Evolutionary conservation across 2,329 filamentous ascomycete genomes (phyloP), one percentile per base, ranked within the genome.

Genomic region (Ceratocystis variospora): DNA sequence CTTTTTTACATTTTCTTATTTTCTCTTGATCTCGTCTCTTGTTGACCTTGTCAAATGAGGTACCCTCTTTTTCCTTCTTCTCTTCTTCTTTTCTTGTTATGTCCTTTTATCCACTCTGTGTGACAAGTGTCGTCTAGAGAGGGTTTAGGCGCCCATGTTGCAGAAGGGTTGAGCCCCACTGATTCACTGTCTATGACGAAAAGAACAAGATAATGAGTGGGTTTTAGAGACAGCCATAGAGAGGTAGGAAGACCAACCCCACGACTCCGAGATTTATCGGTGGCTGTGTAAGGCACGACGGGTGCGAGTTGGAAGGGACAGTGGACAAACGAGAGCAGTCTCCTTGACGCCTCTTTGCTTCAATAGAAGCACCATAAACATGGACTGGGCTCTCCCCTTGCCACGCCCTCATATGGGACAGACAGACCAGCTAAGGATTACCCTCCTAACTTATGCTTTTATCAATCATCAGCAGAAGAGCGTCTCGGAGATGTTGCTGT

Each of bases 51-150:
- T 53, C 48, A 53, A 19, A 53, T 53, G 48, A 10, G n/a, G 22
- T 10, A 22, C 8, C 48, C n/a, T 19, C 46, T 19, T 19, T 48
- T 19, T 19, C 48, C 48, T 25, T 25, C 48, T 55, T 6, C 6
- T 15, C 31, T 17, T 17, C 17, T 37, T 33, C 25, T 59, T 33
- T 37, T 33, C 6, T 25, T 31, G 55, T n/a, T 25, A 50, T n/a
- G 15, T 22, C 17, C 31, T 33, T 33, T 59, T 59, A 59, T 59
- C 55, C 55, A 59, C 55, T 31, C 31, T 59, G 55, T 59, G 55
- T 59, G 55, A 59, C 55, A 37, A 31, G 28, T 37, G 55, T 59
- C 55, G 55, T 59, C 28, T 17, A 59, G 55, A 59, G 55, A 59
- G 55, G 55, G 55, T 59, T 59, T 33, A 31, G 31, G 55, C 55